Conservation (phyloP, 768 basidiomycete species). For the Piloderma croceum region DNA sequence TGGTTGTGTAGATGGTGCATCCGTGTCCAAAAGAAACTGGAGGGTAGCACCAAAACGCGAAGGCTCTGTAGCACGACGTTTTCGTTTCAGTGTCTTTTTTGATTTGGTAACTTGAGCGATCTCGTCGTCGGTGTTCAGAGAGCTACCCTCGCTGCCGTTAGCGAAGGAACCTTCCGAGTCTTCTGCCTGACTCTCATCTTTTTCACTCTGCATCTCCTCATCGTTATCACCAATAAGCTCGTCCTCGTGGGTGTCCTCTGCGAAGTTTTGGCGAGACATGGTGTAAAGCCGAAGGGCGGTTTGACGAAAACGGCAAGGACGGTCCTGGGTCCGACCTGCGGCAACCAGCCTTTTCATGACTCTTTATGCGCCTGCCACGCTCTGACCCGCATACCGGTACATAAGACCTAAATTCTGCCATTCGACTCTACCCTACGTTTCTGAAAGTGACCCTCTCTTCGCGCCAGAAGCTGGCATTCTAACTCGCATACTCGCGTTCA, state of each 20-base stretch:
- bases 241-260: slow-evolving; percentile 15
- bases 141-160: slow-evolving; percentile 21
- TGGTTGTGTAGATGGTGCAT: slow-evolving; percentile 63
- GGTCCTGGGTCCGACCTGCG: no score
- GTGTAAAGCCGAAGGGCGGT: no score
- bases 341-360: no score
- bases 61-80: slow-evolving; percentile 72
- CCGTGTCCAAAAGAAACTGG: slow-evolving; percentile 64
- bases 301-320: no score
- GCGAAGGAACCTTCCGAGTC: slow-evolving; percentile 17
- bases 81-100: slow-evolving; percentile 75
- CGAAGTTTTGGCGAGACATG: slow-evolving; percentile 46
- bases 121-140: slow-evolving; percentile 58
- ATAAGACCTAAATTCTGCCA: no score
- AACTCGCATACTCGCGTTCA: no score
- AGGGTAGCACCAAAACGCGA: slow-evolving; percentile 72
- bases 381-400: no score
- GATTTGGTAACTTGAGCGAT: slow-evolving; percentile 62
- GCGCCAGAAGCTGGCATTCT: no score
- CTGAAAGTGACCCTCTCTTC: no score
- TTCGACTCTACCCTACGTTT: no score
- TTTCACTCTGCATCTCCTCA: slow-evolving; percentile 15
- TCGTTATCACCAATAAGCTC: slow-evolving; percentile 8
- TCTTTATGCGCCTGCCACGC: no score
- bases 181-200: slow-evolving; percentile 19